Base-by-base conservation (phyloP, 352 stramenopile species). In the Phytophthora pseudosyringae region DNA sequence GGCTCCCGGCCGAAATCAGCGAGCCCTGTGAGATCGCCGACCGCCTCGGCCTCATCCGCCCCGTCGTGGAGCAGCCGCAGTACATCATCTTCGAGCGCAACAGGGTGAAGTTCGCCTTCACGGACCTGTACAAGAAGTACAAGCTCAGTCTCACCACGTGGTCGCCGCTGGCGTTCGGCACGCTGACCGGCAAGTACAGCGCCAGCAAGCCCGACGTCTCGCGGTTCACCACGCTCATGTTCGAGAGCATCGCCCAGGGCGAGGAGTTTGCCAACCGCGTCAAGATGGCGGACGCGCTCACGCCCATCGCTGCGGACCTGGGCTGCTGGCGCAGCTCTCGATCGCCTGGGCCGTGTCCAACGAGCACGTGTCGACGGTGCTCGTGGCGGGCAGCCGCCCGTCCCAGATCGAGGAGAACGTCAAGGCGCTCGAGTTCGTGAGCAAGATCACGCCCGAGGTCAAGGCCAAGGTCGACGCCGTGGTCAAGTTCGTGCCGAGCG, bases 81-180 rank as follows among this genome's bases (percentile, higher is more conserved):
- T 87, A 87, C 71, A 80, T 86, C 69, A 62, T 87, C 21, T 21
- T 21, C 21, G 33, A 76, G 25, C 73, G 78, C 26, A 56, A 68
- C 58, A 68, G 69, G n/a, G 69, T 88, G 16, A 77, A 88, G 59
- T 71, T 58, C 45, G 77, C 87, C 38, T 88, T 75, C 46, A 43
- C 61, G 21, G 73, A 74, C 11, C 46, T 87, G 38, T 87, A 78
- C 66, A 54, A 65, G 48, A 51, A 59, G 25, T 51, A 21, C 21
- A 21, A 21, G 21, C 21, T 21, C 21, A 2, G 21, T 21, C 21
- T 21, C 21, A 48, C 49, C 28, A 57, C 49, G 35, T 58, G 25
- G 25, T 58, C 50, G 4, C 50, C 50, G 3, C n/a, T 58, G 36
- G 38, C 51, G 10, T 59, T 41, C 51, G 51, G 51, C 2, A 59